Base-by-base conservation (phyloP, 2,329 filamentous ascomycete genomes). In the Epichloe brachyelytri region DNA sequence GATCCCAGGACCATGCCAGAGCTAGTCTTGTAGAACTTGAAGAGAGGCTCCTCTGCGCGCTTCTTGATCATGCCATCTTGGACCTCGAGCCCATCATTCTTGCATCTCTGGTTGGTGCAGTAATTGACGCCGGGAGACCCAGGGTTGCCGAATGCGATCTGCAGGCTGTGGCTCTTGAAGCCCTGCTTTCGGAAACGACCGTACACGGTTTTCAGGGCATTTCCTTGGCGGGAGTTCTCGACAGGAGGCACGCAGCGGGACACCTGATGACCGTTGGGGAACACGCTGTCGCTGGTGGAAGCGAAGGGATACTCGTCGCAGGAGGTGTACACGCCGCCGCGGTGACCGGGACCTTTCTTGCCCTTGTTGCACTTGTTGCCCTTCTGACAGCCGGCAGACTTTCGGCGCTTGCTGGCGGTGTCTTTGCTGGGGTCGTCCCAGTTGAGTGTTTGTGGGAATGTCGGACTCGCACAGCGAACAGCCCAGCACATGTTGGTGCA, bases 271-370 rank as follows among this genome's bases (percentile, higher is more conserved):
- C 50, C 55, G 11, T 45, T 46, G 44, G 46, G 51, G 20, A 52
- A 45, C 4, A 40, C 44, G 47, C 52, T 51, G 4, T 54, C 39
- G 11, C 45, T 52, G 5, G 50, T 55, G 22, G 40, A 49, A 19
- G 55, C 55, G 40, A 58, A 55, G 14, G 56, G 56, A n/a, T 55
- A 58, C 43, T 51, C 48, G 44, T 58, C 51, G 54, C 56, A 59
- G 3, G 56, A 54, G 14, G 26, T 45, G 41, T 48, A 51, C 2
- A 38, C 46, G 7, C 33, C 46, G 20, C 45, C 48, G 22, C 56
- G 55, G 39, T 55, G 55, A 37, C 56, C 55, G 6, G 49, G 39
- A 15, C 53, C 54, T n/a, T 46, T 54, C 15, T 37, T 38, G 19
- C 51, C 49, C 8, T 40, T 44, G 50, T 48, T 43, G 51, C 57